Evolutionary conservation across 257 asterid genomes (phyloP).

Genomic region (Plantago major): DNA sequence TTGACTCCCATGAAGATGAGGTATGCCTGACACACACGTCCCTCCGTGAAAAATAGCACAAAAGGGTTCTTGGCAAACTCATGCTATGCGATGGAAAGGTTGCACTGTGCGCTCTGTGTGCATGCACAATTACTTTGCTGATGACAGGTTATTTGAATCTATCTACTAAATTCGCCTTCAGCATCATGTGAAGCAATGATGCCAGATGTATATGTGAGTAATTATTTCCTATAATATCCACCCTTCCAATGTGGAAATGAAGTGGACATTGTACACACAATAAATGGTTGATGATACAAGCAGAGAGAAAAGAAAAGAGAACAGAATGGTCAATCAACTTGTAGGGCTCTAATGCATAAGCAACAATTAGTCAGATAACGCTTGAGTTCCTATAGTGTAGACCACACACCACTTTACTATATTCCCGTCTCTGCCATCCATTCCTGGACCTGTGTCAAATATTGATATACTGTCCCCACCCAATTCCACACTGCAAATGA

Average conservation of each 20-base stretch:
- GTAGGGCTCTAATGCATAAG: background rate
- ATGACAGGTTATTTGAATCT: background rate
- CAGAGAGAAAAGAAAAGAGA: conserved; percentile 1
- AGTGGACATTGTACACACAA: background rate
- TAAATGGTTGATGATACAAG: background rate
- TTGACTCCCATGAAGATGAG: background rate
- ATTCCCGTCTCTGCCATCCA: conserved; percentile 65
- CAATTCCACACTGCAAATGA: conserved; percentile 42
- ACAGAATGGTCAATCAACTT: background rate
- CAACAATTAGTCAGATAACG: background rate
- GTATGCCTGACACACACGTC: background rate
- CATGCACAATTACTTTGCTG: background rate
- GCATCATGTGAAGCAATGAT: background rate
- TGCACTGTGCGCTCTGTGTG: background rate
- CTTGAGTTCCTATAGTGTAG: background rate
- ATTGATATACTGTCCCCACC: conserved; percentile 32
- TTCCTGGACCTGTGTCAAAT: conserved; percentile 74
- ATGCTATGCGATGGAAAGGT: background rate
- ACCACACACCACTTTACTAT: conserved; percentile 59
- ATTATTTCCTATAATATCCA: background rate
- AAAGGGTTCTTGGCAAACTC: background rate
- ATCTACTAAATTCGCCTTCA: background rate
- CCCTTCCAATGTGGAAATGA: background rate
- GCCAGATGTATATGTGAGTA: background rate
- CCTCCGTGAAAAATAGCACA: background rate